Evolutionary conservation across 805 yeast species (phyloP).

Genomic region (Hanseniaspora guilliermondii): DNA sequence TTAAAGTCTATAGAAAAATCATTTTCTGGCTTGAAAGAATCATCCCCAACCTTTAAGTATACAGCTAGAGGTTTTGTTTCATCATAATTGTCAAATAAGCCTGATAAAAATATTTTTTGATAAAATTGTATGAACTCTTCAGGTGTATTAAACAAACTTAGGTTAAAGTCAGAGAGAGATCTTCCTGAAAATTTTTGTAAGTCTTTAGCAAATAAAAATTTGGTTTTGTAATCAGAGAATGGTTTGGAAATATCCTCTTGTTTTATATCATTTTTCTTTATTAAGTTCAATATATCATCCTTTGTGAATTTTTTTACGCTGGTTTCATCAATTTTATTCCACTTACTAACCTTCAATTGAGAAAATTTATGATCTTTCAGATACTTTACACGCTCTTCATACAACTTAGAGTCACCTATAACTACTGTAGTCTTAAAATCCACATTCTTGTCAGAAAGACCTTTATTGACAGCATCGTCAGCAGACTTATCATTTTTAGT

Average conservation of each 20-base stretch:
- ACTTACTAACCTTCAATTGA: neutral
- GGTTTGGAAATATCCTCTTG: constrained; percentile 15
- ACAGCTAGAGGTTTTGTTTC: constrained; percentile 70
- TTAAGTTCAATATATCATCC: constrained; percentile 7
- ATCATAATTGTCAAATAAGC: constrained; percentile 31
- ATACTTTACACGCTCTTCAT: neutral
- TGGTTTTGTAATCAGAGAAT: constrained; percentile 24
- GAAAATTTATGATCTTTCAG: constrained; percentile 4
- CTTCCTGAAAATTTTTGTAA: constrained; percentile 31
- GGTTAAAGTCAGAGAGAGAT: constrained; percentile 29
- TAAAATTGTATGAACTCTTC: constrained; percentile 23
- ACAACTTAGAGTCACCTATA: neutral
- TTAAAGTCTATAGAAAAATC: constrained; percentile 13
- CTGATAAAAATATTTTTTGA: constrained; percentile 23
- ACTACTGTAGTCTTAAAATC: constrained; percentile 1
- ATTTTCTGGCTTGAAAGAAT: constrained; percentile 21
- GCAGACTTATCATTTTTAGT: neutral
- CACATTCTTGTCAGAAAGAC: neutral
- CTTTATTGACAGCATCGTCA: neutral
- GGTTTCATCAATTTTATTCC: neutral
- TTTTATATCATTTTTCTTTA: constrained; percentile 15
- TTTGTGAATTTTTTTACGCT: neutral
- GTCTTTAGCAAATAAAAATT: constrained; percentile 28
- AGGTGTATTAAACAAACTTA: constrained; percentile 27
- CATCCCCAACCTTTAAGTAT: constrained; percentile 36